Percentiles rank a stretch among this genome's conserved stretches.
Conservation (phyloP, 1,139 yeast species). For the Waltiozyma sp. region DNA sequence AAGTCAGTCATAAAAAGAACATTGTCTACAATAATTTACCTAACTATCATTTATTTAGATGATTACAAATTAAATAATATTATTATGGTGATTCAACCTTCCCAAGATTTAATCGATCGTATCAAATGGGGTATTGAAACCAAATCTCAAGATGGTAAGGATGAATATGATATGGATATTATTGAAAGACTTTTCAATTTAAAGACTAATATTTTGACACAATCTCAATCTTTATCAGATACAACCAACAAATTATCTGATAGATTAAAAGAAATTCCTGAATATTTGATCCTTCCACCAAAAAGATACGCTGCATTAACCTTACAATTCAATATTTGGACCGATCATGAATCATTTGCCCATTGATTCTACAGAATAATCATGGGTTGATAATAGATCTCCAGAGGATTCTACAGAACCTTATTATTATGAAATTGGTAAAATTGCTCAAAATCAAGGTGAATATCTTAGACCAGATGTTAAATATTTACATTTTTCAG, state of each 20-base stretch:
- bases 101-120: constrained; percentile 6
- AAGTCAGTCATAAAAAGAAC: constrained; percentile 5
- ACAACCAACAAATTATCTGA: constrained; percentile 3
- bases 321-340: constrained; percentile 27
- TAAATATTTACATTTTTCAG: constrained; percentile 32
- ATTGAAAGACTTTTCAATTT: constrained; percentile 26
- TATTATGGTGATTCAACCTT: constrained; percentile 8
- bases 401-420: neutral
- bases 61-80: constrained; percentile 5
- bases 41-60: constrained; percentile 2
- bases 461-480: constrained; percentile 13
- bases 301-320: constrained; percentile 32
- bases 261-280: constrained; percentile 12
- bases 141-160: constrained; percentile 4
- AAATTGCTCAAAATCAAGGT: constrained; percentile 4
- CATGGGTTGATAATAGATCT: constrained; percentile 4
- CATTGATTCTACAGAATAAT: constrained; percentile 14
- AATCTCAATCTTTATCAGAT: constrained; percentile 13
- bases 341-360: constrained; percentile 18
- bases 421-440: constrained; percentile 20
- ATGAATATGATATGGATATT: constrained; percentile 24
- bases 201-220: constrained; percentile 14
- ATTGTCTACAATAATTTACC: constrained; percentile 8
- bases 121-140: constrained; percentile 8
- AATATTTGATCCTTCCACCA: constrained; percentile 27